These are phyloP conservation scores for Trametes sp. DNA, from an alignment of 1,284 basidiomycete species.

Conservation along the genomic window DNA sequence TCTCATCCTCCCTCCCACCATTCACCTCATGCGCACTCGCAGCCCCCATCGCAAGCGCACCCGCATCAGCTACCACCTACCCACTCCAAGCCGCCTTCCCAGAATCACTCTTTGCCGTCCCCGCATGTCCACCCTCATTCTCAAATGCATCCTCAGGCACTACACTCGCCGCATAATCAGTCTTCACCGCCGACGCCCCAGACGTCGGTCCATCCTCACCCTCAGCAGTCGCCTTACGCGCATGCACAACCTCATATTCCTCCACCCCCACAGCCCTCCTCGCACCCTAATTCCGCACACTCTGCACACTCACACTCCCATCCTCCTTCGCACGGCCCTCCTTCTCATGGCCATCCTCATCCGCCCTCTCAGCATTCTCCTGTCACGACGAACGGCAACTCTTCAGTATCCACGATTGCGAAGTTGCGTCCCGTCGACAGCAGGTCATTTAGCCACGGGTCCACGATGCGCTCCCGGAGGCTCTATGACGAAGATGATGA, in stretches of 20 bases:
- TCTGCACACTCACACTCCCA: slow-evolving; percentile 10
- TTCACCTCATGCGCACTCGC: slow-evolving; percentile 11
- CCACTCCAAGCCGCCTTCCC: slow-evolving; percentile 12
- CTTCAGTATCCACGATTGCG: slow-evolving; percentile 34
- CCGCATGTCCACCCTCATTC: slow-evolving; percentile 7
- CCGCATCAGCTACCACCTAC: slow-evolving; percentile 2
- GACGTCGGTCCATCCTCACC: slow-evolving; percentile 18
- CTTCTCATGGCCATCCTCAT: slow-evolving; percentile 13
- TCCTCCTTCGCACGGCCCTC: slow-evolving; percentile 12
- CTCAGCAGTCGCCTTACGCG: slow-evolving; percentile 21
- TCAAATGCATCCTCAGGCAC: slow-evolving; percentile 16
- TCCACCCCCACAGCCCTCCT: slow-evolving; percentile 6
- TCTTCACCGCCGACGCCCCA: slow-evolving; percentile 12
- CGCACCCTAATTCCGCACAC: slow-evolving; percentile 16
- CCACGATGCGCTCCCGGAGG: slow-evolving; percentile 34
- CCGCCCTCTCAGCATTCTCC: slow-evolving; percentile 18
- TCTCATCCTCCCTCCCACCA: slow-evolving; percentile 7
- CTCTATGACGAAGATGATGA: slow-evolving; percentile 42
- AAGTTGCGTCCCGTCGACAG: slow-evolving; percentile 43
- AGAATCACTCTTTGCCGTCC: slow-evolving; percentile 11
- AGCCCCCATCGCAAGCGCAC: slow-evolving; percentile 2
- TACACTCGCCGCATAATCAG: slow-evolving; percentile 15
- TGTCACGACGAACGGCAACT: slow-evolving; percentile 8
- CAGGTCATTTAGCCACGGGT: slow-evolving; percentile 38
- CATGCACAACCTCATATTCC: slow-evolving; percentile 19